Evolutionary conservation across 2,329 filamentous ascomycete species (phyloP), one percentile per base, ranked within the genome.

Genomic region (Lojkania enalia): DNA sequence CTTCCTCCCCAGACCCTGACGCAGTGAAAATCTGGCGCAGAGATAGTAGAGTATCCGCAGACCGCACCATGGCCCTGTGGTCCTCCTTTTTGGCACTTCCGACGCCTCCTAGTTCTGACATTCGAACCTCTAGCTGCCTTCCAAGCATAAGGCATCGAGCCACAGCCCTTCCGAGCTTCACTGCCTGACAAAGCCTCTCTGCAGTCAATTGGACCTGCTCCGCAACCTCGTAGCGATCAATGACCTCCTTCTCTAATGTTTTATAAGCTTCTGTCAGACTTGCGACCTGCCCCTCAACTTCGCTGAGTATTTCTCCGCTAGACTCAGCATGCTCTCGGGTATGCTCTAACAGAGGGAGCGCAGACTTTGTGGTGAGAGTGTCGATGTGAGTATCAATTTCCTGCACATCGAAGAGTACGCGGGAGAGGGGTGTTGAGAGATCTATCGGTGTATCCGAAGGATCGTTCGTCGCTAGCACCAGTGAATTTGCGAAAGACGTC

Each of bases 301-400:
- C 86, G 21, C 80, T 73, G 42, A 96, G 75, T 52, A 97, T 86
- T 41, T 78, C 79, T 39, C 80, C 78, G 55, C 87, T 90, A 2
- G 90, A 84, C 21, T 83, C 78, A 12, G 84, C 87, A 67, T 94
- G 88, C 32, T 82, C 75, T 48, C 84, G 79, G 2, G 91, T 95
- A 69, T 96, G 81, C 20, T 84, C 76, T 15, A 99, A 80, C 20
- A 99, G 44, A 6, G 90, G 88, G 0, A 92, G 74, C 2, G 94
- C 90, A 20, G 86, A 88, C 52, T 87, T 85, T 2, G 90, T 94
- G 4, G 92, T 95, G 30, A 97, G 80, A 3, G 83, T 81, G 69
- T 99, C 90, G 52, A 99, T 96, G 66, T 95, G 90, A 0, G 91
- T 95, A 72, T 97, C 92, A 55, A 99, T 87, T 71, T 97, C 94